phyloP scores from a whole-genome alignment of 192 early-diverging fungal genomes.

The Backusella australiensis region DNA sequence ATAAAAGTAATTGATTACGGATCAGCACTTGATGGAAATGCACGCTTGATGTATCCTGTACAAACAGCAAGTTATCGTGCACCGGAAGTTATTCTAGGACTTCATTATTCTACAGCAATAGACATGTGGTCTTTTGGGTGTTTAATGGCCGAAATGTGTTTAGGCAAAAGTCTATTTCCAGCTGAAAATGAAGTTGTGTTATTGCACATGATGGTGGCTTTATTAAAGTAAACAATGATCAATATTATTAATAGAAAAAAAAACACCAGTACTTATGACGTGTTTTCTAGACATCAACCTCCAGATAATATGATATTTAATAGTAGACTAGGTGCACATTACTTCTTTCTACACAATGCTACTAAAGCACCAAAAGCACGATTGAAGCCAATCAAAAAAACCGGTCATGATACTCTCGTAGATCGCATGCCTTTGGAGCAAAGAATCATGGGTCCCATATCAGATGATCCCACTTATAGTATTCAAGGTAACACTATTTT shows the following conservation, averaged over 20 bases:
- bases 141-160: conserved; percentile 92
- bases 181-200: conserved; percentile 94
- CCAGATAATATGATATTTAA: conserved; percentile 79
- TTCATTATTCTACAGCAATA: conserved; percentile 89
- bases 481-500: neutral
- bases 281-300: conserved; percentile 41
- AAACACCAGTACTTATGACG: neutral
- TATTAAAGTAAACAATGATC: conserved; percentile 65
- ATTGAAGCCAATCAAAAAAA: neutral
- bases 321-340: too few relatives aligned
- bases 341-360: neutral
- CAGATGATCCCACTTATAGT: neutral
- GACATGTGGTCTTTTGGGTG: conserved; percentile 99
- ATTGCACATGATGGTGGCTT: conserved; percentile 84
- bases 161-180: conserved; percentile 93
- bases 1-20: conserved; percentile 99
- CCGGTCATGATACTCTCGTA: neutral
- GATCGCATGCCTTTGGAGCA: neutral
- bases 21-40: conserved; percentile 85
- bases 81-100: conserved; percentile 92
- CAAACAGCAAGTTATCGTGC: conserved; percentile 96
- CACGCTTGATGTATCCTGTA: conserved; percentile 91
- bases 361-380: neutral
- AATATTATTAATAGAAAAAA: neutral
- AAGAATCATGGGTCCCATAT: neutral